These are phyloP conservation scores for Sporothrix euskadiensis DNA, from an alignment of 2,329 filamentous ascomycete genomes.

Conservation along the genomic window DNA sequence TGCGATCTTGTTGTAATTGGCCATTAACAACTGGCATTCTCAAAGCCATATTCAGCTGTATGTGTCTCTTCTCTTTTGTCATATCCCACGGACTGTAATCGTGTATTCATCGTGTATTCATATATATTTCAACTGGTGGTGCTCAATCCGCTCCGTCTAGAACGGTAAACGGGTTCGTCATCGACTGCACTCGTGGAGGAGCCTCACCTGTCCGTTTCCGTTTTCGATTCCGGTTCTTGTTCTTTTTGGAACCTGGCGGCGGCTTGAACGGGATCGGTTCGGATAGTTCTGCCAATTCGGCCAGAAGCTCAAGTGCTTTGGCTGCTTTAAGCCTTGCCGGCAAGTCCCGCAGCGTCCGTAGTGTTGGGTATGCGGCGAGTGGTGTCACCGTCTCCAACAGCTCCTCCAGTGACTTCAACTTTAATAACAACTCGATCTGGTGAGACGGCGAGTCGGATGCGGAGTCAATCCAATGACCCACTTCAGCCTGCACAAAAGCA, in stretches of 20 bases:
- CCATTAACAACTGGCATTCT: not conserved
- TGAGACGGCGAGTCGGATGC: not conserved
- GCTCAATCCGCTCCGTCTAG: slow-evolving; percentile 9
- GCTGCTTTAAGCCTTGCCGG: slow-evolving; percentile 27
- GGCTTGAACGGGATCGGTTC: slow-evolving; percentile 27
- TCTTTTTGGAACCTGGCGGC: slow-evolving; percentile 3
- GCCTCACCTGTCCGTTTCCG: slow-evolving; percentile 19
- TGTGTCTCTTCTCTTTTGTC: not conserved
- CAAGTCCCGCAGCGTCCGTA: slow-evolving; percentile 24
- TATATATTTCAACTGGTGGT: not conserved
- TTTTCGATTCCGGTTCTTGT: slow-evolving; percentile 23
- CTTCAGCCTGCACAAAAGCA: slow-evolving; percentile 36
- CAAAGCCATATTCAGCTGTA: not conserved
- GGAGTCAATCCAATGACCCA: not conserved
- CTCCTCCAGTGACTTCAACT: not conserved
- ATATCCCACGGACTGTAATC: not conserved
- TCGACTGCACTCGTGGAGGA: not conserved
- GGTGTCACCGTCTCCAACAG: slow-evolving; percentile 7
- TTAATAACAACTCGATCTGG: not conserved
- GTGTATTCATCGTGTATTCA: too few relatives aligned
- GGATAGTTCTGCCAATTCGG: slow-evolving; percentile 17
- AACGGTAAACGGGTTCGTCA: slow-evolving; percentile 30
- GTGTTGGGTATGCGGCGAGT: slow-evolving; percentile 29
- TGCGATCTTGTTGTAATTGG: not conserved
- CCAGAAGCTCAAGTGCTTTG: slow-evolving; percentile 24